Base-by-base conservation (phyloP, 1,139 yeast genomes). In the Yamadazyma triangularis region DNA sequence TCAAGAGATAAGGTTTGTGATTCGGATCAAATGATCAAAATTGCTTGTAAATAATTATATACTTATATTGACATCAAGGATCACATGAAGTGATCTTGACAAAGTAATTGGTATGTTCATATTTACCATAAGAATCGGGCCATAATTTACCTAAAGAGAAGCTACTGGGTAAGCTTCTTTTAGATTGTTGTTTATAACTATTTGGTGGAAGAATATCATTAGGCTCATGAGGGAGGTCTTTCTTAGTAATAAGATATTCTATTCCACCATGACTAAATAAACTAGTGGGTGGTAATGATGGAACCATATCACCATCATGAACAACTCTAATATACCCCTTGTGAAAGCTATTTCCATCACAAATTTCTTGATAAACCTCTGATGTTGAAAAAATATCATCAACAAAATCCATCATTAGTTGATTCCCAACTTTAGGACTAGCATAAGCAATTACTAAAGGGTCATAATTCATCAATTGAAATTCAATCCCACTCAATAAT, bases 401-500 rank as follows among this genome's bases (percentile, higher is more conserved):
- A 19, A 75, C 64, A 63, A 73, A 79, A 13, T 57, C 48, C 20
- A 67, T 64, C 55, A 79, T 65, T 5, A 56, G 52, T 5, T 45
- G 47, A 47, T 80, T 79, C 2, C 85, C 87, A 19, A 81, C 57
- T 42, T 72, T 72, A 0, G 88, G 85, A 14, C 76, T 64, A 3
- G 81, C 89, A 53, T 60, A 76, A 0, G 80, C 67, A 8, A 79
- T 53, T 1, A 79, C 73, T 25, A 70, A 51, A 0, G 82, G 79
- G 5, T 64, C 52, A 32, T 58, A 60, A 0, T 83, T 84, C 47
- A 71, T 44, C 6, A 71, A 41, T 37, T 63, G 61, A 34, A 76
- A 62, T 45, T 81, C 88, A 15, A 77, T 61, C 0, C 82, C 88
- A 8, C 76, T 66, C 23, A 83, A 53, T 10, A 66, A 53, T 0